Conservation (phyloP, 768 basidiomycete species). For the Strobilomyces dryophilus region DNA sequence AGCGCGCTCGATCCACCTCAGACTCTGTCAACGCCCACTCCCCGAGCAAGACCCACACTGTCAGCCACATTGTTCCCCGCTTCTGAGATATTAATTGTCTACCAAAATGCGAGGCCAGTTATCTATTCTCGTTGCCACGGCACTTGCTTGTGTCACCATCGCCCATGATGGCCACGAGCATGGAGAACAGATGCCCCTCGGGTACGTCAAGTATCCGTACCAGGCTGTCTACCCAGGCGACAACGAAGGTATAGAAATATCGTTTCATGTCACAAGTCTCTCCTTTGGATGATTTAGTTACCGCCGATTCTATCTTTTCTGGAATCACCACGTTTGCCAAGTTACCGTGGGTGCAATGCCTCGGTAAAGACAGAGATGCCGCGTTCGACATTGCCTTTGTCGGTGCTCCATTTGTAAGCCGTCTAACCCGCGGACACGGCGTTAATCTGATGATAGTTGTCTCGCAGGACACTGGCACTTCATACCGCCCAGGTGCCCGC, state of each 20-base stretch:
- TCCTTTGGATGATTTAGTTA: slow-evolving; percentile 39
- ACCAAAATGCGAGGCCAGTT: slow-evolving; percentile 21
- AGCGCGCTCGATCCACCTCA: background rate
- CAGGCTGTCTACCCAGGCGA: slow-evolving; percentile 53
- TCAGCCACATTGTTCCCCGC: background rate
- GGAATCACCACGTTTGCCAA: slow-evolving; percentile 85
- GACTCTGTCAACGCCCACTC: background rate
- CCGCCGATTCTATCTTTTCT: slow-evolving; percentile 75
- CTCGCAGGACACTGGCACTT: slow-evolving; percentile 62
- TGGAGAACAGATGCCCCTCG: slow-evolving; percentile 55
- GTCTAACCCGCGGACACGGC: background rate
- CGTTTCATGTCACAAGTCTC: background rate
- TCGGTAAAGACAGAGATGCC: slow-evolving; percentile 53
- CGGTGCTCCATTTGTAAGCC: slow-evolving; percentile 69
- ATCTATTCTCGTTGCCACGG: slow-evolving; percentile 23
- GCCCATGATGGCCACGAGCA: slow-evolving; percentile 41
- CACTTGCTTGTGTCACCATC: slow-evolving; percentile 25
- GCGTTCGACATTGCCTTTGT: slow-evolving; percentile 80
- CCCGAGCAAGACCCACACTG: background rate
- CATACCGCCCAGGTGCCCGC: slow-evolving; percentile 78
- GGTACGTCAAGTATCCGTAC: slow-evolving; percentile 63
- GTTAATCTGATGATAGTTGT: background rate
- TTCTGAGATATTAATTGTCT: background rate
- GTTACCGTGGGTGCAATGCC: slow-evolving; percentile 80
- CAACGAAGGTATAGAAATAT: slow-evolving; percentile 45